These are phyloP conservation scores for Solanum chiquidenum DNA, from an alignment of 257 asterid species.

Conservation along the genomic window DNA sequence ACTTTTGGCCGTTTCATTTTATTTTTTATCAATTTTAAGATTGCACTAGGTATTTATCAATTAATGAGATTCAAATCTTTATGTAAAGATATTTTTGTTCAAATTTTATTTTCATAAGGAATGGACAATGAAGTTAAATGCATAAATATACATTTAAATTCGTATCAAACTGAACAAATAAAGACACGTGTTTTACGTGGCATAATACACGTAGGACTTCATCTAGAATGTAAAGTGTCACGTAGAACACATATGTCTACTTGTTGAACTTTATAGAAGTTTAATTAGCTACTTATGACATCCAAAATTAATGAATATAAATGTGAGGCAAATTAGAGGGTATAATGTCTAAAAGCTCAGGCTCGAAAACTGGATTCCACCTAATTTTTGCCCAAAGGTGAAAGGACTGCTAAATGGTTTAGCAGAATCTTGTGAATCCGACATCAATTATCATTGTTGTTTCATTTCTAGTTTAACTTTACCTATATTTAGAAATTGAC, in stretches of 20 bases:
- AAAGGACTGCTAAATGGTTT: background rate
- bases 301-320: background rate
- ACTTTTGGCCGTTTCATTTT: too few species aligned
- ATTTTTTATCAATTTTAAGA: background rate
- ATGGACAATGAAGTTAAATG: background rate
- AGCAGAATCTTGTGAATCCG: background rate
- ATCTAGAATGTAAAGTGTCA: too few species aligned
- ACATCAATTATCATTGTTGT: background rate
- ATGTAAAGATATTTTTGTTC: background rate
- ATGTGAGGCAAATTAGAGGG: background rate
- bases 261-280: too few species aligned
- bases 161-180: background rate
- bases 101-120: background rate
- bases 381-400: background rate
- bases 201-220: background rate
- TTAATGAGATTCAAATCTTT: background rate
- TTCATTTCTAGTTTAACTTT: background rate
- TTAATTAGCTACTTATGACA: too few species aligned
- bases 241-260: background rate
- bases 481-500: background rate
- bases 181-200: background rate
- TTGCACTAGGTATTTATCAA: background rate
- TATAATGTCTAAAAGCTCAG: background rate
- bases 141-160: background rate
- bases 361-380: background rate